Evolutionary conservation across 1,284 basidiomycete genomes (phyloP).

Genomic region (Apiotrichum gamsii): DNA sequence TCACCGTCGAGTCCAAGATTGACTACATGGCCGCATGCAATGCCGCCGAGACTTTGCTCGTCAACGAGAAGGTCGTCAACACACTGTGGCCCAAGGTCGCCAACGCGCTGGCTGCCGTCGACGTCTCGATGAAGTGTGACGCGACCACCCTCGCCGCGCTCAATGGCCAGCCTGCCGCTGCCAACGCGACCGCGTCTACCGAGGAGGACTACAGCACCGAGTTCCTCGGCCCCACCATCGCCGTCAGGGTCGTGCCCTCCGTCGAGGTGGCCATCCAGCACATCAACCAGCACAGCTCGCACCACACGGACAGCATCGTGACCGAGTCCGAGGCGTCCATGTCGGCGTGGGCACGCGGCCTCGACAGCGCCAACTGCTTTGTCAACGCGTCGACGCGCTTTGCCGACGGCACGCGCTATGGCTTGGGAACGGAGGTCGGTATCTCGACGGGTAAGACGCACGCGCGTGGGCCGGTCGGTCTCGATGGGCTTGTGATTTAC

Average conservation of each 20-base stretch:
- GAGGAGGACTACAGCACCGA: constrained; percentile 74
- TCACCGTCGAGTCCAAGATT: constrained; percentile 88
- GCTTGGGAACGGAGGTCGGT: constrained; percentile 96
- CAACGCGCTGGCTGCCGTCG: constrained; percentile 59
- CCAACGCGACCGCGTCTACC: constrained; percentile 54
- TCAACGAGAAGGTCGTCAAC: constrained; percentile 65
- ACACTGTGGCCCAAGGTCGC: constrained; percentile 79
- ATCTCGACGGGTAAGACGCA: constrained; percentile 96
- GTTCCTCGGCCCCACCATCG: constrained; percentile 75
- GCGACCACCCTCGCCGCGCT: constrained; percentile 55
- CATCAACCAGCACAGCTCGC: constrained; percentile 88
- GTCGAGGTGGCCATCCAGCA: constrained; percentile 70
- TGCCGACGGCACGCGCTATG: constrained; percentile 94
- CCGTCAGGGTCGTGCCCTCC: constrained; percentile 67
- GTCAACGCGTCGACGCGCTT: constrained; percentile 94
- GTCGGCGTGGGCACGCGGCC: constrained; percentile 71
- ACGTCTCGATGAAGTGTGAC: constrained; percentile 78
- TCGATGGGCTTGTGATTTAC: constrained; percentile 91
- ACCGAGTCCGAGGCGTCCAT: constrained; percentile 68
- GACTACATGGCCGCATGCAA: constrained; percentile 98
- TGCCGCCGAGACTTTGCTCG: constrained; percentile 78
- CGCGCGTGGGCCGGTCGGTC: constrained; percentile 89
- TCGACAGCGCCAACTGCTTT: constrained; percentile 89
- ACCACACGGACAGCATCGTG: constrained; percentile 92
- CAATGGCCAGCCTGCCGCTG: constrained; percentile 42